A percentile compares a stretch with the other conserved stretches of the same genome.
Conservation (phyloP, 139 green algal species). For the Chlorella sp. region DNA sequence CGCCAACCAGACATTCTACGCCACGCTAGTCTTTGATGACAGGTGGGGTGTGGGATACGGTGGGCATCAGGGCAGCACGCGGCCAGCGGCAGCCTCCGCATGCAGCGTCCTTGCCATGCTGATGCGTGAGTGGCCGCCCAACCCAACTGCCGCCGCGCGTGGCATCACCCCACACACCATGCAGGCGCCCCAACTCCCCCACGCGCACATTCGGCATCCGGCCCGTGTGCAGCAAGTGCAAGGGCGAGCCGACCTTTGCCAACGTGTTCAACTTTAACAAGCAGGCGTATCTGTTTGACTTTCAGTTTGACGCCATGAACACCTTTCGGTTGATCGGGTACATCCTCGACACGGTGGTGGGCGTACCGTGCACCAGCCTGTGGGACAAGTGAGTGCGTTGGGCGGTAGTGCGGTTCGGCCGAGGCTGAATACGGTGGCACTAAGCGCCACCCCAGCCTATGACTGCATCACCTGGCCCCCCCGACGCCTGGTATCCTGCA, state of each 20-base stretch:
- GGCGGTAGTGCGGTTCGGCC: neutral
- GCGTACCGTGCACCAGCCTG: neutral
- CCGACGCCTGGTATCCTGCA: too few species aligned
- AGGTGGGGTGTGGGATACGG: too few species aligned
- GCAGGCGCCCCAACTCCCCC: conserved; percentile 14
- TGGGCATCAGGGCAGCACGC: too few species aligned
- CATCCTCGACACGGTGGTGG: conserved; percentile 5
- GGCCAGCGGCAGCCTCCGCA: too few species aligned
- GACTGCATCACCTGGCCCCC: too few species aligned
- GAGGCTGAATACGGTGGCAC: neutral
- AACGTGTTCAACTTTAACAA: neutral
- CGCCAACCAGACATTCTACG: conserved; percentile 3
- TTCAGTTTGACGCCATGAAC: conserved; percentile 29
- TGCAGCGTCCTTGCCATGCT: too few species aligned
- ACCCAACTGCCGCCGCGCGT: too few species aligned
- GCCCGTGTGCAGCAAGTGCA: conserved; percentile 24
- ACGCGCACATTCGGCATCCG: conserved; percentile 12
- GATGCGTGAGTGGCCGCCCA: too few species aligned
- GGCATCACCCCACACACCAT: too few species aligned
- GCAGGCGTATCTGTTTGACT: conserved; percentile 23
- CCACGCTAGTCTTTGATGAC: conserved; percentile 16
- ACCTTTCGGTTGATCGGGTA: conserved; percentile 28
- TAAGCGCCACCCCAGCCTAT: neutral
- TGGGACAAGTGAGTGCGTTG: conserved; percentile 5
- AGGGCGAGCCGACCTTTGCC: neutral